A percentile compares a stretch with the other conserved stretches of the same genome.
These are phyloP conservation scores for Candida gorgasii DNA, from an alignment of 805 yeast species.

Conservation along the genomic window DNA sequence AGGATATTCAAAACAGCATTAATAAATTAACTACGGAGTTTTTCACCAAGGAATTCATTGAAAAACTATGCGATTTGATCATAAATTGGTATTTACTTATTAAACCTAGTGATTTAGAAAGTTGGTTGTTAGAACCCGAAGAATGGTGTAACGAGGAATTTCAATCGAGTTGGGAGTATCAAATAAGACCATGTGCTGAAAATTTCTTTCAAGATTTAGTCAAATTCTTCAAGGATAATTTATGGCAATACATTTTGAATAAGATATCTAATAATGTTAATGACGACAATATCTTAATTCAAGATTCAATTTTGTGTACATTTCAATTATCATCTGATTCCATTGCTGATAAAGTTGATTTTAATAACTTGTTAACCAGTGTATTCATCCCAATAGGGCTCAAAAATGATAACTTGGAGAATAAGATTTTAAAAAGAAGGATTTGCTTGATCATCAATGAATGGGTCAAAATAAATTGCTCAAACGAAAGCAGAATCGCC, in stretches of 20 bases:
- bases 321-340: conserved; percentile 75
- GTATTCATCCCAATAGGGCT: conserved; percentile 69
- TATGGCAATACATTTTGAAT: conserved; percentile 55
- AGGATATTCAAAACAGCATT: conserved; percentile 61
- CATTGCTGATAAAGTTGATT: conserved; percentile 64
- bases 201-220: conserved; percentile 77
- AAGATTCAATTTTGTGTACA: conserved; percentile 80
- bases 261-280: conserved; percentile 52
- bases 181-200: conserved; percentile 84
- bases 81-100: conserved; percentile 74
- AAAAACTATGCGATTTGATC: conserved; percentile 62
- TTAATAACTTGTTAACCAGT: conserved; percentile 59
- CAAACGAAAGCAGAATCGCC: conserved; percentile 53
- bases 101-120: conserved; percentile 72
- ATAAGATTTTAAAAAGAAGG: conserved; percentile 71
- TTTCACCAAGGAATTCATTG: conserved; percentile 58
- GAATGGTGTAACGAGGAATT: conserved; percentile 88
- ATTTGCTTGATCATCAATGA: conserved; percentile 74
- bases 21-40: conserved; percentile 51
- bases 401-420: conserved; percentile 45
- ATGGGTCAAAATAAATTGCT: conserved; percentile 73
- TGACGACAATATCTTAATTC: conserved; percentile 55
- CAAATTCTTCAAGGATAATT: conserved; percentile 55
- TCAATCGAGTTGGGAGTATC: conserved; percentile 76
- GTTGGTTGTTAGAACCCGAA: conserved; percentile 86